Base-by-base conservation (phyloP, 139 green algal genomes). In the Coelastrella sp. region DNA sequence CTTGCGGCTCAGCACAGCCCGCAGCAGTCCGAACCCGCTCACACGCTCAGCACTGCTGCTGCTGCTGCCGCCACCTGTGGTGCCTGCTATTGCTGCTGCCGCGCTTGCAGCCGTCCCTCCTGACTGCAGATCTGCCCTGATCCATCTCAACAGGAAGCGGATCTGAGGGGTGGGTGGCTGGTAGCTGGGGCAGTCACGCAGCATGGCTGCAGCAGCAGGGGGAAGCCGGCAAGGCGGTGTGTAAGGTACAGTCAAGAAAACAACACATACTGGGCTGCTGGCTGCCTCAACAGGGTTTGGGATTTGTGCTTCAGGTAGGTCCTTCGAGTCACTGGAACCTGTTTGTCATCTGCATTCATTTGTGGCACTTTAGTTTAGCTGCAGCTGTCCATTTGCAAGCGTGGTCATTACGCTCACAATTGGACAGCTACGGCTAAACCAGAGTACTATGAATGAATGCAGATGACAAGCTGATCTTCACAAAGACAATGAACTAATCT, bases 61-160 rank as follows among this genome's bases (percentile, higher is more conserved):
- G 49, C 7, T 88, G 73, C 85, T 84, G 73, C 85, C 57, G 20
- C 85, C 85, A 0, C 85, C 85, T 27, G 72, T 58, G 59, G 22
- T 90, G 57, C 49, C 73, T 19, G n/a, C 85, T 7, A 75, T 35
- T 24, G 61, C 78, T 66, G 78, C 78, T 78, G 87, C 87, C n/a
- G 85, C 85, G 12, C 35, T 81, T 14, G 87, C 78, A 1, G 86
- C 68, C 9, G 89, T 66, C 20, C 90, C 84, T 4, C 81, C 87
- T 4, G 91, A 87, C 74, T 96, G 93, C 59, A 98, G 90, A 90
- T 99, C 97, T 0, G 90, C 73, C 89, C 98, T 98, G 0, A 96
- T 94, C 92, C 94, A 97, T 17, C 87, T 75, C 79, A 99, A 86
- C 82, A 99, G 92, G 91, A 95, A 96, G 8, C 94, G 90, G 75